Percentiles rank a stretch among this genome's conserved stretches.
phyloP scores from a whole-genome alignment of 2,329 filamentous ascomycete genomes.

The Clonostachys byssicola region DNA sequence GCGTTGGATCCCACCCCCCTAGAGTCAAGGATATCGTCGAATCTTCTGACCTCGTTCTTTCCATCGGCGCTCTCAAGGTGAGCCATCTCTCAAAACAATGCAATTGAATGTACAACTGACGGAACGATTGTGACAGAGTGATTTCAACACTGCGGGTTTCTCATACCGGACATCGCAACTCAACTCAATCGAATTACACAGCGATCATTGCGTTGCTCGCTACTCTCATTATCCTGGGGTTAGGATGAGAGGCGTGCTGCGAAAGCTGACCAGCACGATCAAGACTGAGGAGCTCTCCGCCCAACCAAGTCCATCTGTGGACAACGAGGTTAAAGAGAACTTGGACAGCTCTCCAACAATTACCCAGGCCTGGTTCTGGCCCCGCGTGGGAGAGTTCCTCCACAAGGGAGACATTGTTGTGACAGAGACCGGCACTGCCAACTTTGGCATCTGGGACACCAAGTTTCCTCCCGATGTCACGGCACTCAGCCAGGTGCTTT shows the following conservation, averaged over 20 bases:
- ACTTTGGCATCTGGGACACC: slow-evolving; percentile 86
- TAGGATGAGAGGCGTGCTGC: slow-evolving; percentile 73
- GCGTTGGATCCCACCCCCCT: slow-evolving; percentile 64
- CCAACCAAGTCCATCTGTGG: slow-evolving; percentile 45
- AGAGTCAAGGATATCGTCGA: slow-evolving; percentile 63
- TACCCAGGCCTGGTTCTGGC: slow-evolving; percentile 75
- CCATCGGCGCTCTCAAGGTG: slow-evolving; percentile 59
- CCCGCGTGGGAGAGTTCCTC: slow-evolving; percentile 68
- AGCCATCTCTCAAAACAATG: background rate
- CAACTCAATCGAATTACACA: slow-evolving; percentile 78
- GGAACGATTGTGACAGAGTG: slow-evolving; percentile 41
- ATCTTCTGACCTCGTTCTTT: slow-evolving; percentile 65
- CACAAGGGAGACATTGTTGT: slow-evolving; percentile 71
- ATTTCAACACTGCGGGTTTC: slow-evolving; percentile 82
- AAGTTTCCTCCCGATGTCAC: slow-evolving; percentile 75
- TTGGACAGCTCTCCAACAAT: slow-evolving; percentile 40
- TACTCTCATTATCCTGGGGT: slow-evolving; percentile 78
- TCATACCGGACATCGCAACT: slow-evolving; percentile 74
- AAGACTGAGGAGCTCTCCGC: slow-evolving; percentile 54
- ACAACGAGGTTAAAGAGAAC: slow-evolving; percentile 41
- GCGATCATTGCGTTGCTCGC: slow-evolving; percentile 65
- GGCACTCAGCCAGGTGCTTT: slow-evolving; percentile 73
- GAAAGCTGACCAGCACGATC: slow-evolving; percentile 60
- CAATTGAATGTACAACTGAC: background rate
- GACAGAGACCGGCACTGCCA: slow-evolving; percentile 83